A percentile compares a stretch with the other conserved stretches of the same genome.
Evolutionary conservation across 2,329 filamentous ascomycete genomes (phyloP).

Genomic region (Aureobasidium subglaciale): DNA sequence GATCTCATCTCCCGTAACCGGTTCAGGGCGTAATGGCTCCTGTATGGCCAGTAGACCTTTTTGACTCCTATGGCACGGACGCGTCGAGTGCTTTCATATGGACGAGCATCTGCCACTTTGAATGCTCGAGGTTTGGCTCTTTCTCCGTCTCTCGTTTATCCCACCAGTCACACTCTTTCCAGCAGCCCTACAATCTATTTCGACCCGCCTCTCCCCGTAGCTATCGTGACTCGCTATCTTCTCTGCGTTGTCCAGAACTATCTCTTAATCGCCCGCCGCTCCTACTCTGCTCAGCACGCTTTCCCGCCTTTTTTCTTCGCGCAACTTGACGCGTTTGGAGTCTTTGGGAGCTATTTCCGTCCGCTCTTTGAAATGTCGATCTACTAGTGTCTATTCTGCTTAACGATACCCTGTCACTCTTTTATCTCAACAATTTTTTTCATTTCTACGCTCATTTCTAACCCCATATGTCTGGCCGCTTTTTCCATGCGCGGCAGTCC

Average conservation of each 20-base stretch:
- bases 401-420: slow-evolving; percentile 15
- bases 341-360: neutral
- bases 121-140: slow-evolving; percentile 4
- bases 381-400: slow-evolving; percentile 14
- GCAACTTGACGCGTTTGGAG: slow-evolving; percentile 8
- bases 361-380: slow-evolving; percentile 16
- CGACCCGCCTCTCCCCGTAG: slow-evolving; percentile 9
- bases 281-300: neutral
- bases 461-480: slow-evolving; percentile 16
- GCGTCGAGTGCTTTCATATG: slow-evolving; percentile 6
- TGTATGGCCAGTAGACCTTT: slow-evolving; percentile 13
- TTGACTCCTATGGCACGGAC: slow-evolving; percentile 14
- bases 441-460: neutral
- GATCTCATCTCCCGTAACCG: slow-evolving; percentile 15
- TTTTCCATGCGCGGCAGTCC: slow-evolving; percentile 17
- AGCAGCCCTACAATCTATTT: slow-evolving; percentile 8
- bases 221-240: slow-evolving; percentile 10
- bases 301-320: slow-evolving; percentile 12
- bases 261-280: slow-evolving; percentile 1
- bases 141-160: slow-evolving; percentile 6
- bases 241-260: slow-evolving; percentile 6
- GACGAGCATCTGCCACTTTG: slow-evolving; percentile 6
- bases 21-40: slow-evolving; percentile 14
- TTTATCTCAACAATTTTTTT: slow-evolving; percentile 1
- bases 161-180: slow-evolving; percentile 9